Base-by-base conservation (phyloP, 139 green algal species). In the Tetratostichococcus sp. region DNA sequence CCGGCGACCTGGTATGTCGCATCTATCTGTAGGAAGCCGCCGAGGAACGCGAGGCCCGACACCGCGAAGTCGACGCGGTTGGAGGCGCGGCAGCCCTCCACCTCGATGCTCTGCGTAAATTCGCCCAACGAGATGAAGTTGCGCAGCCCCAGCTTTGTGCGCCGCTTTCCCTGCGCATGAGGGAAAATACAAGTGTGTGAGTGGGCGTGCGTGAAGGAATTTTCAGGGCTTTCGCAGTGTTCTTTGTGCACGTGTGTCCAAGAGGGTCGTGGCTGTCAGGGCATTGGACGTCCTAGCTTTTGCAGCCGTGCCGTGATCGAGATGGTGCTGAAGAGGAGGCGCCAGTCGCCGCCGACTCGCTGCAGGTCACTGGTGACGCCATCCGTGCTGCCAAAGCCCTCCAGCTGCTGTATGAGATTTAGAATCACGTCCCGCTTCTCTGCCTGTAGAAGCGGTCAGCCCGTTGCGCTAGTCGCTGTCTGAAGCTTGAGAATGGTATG, bases 311-410 rank as follows among this genome's bases (percentile, higher is more conserved):
- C 88, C 70, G 82, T 88, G 65, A 97, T 95, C 19, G 71, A 82
- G 43, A 97, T 90, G 28, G 92, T 95, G 5, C 83, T 92, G 81
- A 90, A 97, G 22, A 96, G 76, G 65, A 97, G 79, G 26, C 62
- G 69, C 92, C 91, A 97, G 0, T 82, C 75, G 0, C 91, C 91
- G 0, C 70, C 72, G 0, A 94, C 71, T 22, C 80, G 16, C 0
- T 83, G 43, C 33, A 92, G 33, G 50, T 87, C 28, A 16, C 79
- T n/a, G 14, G 79, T 86, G 11, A 87, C 84, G 1, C 72, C 58
- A 8, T 67, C 35, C 2, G 80, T 32, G 1, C 78, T 70, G 66
- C 88, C 91, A 30, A 72, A 26, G 3, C 75, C 74, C 76, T 94
- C 88, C 6, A 94, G 70, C 35, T 81, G 31, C 19, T 67, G 2